A percentile compares a stretch with the other conserved stretches of the same genome.
These are phyloP conservation scores for Claviceps sp. DNA, from an alignment of 2,329 filamentous ascomycete species.

Conservation along the genomic window DNA sequence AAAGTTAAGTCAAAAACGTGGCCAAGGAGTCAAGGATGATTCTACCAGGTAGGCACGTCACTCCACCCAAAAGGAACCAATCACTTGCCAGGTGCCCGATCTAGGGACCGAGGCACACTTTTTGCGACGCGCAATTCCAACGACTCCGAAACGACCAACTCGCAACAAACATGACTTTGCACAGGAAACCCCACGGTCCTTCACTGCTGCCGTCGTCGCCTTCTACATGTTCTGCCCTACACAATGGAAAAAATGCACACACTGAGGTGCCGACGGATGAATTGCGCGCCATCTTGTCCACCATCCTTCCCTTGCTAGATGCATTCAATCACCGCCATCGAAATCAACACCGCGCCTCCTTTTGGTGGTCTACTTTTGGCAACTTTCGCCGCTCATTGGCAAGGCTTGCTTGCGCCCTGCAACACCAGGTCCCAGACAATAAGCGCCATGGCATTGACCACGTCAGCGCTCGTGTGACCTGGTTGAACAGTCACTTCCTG, in stretches of 20 bases:
- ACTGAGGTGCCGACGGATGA: conserved; percentile 5
- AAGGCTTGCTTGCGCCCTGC: conserved; percentile 29
- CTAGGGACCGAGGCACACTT: no score
- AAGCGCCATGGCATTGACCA: conserved; percentile 2
- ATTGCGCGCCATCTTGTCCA: conserved; percentile 19
- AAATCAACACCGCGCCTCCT: conserved; percentile 72
- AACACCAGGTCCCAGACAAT: not conserved
- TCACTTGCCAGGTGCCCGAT: no score
- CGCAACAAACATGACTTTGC: no score
- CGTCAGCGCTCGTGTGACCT: conserved; percentile 13
- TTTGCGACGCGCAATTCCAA: no score
- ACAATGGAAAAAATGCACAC: not conserved
- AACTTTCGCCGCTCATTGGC: conserved; percentile 55
- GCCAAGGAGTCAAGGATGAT: no score
- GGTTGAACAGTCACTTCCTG: conserved; percentile 18
- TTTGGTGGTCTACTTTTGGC: conserved; percentile 68
- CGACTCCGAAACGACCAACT: no score
- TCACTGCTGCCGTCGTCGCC: not conserved
- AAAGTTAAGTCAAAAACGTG: no score
- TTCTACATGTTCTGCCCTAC: not conserved
- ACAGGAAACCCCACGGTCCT: not conserved
- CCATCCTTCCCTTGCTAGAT: conserved; percentile 45
- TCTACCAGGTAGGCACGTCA: no score
- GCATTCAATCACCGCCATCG: conserved; percentile 72
- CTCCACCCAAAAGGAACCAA: no score